Percentiles rank a stretch among this genome's conserved stretches.
These are phyloP conservation scores for Triticum aestivum DNA, from an alignment of 176 grass and related monocot species.

Conservation along the genomic window DNA sequence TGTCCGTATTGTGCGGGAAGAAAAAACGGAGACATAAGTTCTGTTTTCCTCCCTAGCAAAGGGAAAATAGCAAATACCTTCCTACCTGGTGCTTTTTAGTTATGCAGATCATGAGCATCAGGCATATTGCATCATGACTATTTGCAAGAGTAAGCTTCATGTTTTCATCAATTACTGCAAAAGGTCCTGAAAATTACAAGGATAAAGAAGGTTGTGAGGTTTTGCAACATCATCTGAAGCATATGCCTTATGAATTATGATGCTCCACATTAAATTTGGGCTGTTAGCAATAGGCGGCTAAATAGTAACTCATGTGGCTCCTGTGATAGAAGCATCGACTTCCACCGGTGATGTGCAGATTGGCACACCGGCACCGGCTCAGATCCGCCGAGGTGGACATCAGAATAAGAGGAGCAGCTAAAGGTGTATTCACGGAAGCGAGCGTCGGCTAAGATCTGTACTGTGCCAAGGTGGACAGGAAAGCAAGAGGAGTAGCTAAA, in stretches of 20 bases:
- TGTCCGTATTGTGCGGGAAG: neutral
- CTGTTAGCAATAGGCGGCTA: too few relatives aligned
- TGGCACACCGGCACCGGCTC: too few relatives aligned
- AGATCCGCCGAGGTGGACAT: too few relatives aligned
- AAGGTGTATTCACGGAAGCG: too few relatives aligned
- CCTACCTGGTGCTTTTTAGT: constrained; percentile 79
- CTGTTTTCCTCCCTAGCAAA: neutral
- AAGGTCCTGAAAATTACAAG: constrained; percentile 66
- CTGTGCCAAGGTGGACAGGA: too few relatives aligned
- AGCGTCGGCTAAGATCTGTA: too few relatives aligned
- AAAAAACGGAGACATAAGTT: neutral
- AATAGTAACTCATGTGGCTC: too few relatives aligned
- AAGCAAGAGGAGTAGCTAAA: too few relatives aligned
- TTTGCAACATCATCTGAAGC: neutral
- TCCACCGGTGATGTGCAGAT: too few relatives aligned
- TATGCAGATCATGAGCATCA: constrained; percentile 96
- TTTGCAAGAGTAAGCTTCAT: constrained; percentile 63
- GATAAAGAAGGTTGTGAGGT: neutral
- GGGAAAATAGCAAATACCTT: constrained; percentile 29
- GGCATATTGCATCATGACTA: constrained; percentile 72
- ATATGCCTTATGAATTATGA: neutral
- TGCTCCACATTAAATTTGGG: neutral
- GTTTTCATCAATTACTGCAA: constrained; percentile 74
- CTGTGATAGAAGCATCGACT: too few relatives aligned
- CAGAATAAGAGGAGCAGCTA: too few relatives aligned